Evolutionary conservation across 768 basidiomycete species (phyloP).

Genomic region (Chlorophyllum brunneum): DNA sequence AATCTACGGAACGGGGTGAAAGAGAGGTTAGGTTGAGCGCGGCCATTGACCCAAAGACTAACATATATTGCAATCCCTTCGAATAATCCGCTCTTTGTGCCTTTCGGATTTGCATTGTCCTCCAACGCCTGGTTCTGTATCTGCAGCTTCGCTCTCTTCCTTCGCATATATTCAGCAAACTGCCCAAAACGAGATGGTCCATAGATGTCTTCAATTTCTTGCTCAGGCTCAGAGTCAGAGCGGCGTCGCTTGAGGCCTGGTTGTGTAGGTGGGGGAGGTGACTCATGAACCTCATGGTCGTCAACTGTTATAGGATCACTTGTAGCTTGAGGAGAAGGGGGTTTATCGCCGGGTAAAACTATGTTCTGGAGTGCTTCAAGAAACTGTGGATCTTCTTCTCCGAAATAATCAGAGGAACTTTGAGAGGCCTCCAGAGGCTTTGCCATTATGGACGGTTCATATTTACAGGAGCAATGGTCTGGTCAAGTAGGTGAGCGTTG

Average conservation of each 20-base stretch:
- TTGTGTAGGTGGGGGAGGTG: slow-evolving; percentile 36
- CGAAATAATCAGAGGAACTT: slow-evolving; percentile 53
- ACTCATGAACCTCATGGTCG: slow-evolving; percentile 25
- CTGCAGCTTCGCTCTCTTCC: slow-evolving; percentile 89
- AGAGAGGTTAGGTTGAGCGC: not conserved
- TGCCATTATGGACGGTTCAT: slow-evolving; percentile 2
- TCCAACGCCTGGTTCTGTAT: slow-evolving; percentile 60
- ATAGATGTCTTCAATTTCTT: slow-evolving; percentile 47
- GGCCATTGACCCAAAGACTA: slow-evolving; percentile 24
- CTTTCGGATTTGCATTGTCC: slow-evolving; percentile 13
- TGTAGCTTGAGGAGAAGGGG: slow-evolving; percentile 8
- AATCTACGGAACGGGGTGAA: slow-evolving; percentile 44
- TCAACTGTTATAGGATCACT: slow-evolving; percentile 14
- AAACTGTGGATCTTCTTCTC: slow-evolving; percentile 51
- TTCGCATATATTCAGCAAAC: slow-evolving; percentile 84
- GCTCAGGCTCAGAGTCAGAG: slow-evolving; percentile 22
- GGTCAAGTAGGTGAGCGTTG: not conserved
- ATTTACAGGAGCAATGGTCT: not conserved
- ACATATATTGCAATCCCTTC: slow-evolving; percentile 80
- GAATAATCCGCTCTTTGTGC: slow-evolving; percentile 50
- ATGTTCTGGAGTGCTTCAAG: slow-evolving; percentile 42
- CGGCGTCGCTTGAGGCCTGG: slow-evolving; percentile 37
- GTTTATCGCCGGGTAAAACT: slow-evolving; percentile 45
- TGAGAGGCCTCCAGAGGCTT: slow-evolving; percentile 20
- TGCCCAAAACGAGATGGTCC: slow-evolving; percentile 78